These are phyloP conservation scores for Cutaneotrichosporon sp. DNA, from an alignment of 1,284 basidiomycete genomes.

Conservation along the genomic window DNA sequence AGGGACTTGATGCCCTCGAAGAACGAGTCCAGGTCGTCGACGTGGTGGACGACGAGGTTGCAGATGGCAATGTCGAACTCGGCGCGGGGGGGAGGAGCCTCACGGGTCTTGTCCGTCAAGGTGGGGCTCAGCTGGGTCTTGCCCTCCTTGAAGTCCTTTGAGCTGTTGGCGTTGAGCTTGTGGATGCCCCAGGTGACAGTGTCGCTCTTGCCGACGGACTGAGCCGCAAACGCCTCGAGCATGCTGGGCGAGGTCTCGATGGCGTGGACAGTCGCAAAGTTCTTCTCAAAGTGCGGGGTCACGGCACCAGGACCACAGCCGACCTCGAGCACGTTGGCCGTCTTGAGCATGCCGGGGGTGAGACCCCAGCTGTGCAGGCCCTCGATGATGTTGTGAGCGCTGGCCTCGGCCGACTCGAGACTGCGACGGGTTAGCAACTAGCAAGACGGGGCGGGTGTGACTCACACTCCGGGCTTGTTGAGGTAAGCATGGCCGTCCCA, in stretches of 20 bases:
- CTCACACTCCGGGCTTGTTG: slow-evolving; percentile 20
- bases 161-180: slow-evolving; percentile 14
- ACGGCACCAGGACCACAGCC: slow-evolving; percentile 38
- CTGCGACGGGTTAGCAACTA: background rate
- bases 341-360: background rate
- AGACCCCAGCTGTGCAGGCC: slow-evolving; percentile 12
- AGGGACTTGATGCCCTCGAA: slow-evolving; percentile 25
- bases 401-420: slow-evolving; percentile 7
- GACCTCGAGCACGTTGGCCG: slow-evolving; percentile 31
- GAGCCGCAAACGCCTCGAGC: slow-evolving; percentile 21
- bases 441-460: no score
- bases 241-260: slow-evolving; percentile 35
- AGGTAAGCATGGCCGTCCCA: slow-evolving; percentile 37
- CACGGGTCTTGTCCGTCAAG: slow-evolving; percentile 11
- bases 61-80: slow-evolving; percentile 31
- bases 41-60: slow-evolving; percentile 39
- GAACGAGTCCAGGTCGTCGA: slow-evolving; percentile 27
- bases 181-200: slow-evolving; percentile 21
- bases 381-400: slow-evolving; percentile 19
- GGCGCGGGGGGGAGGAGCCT: slow-evolving; percentile 7
- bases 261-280: slow-evolving; percentile 29
- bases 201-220: background rate
- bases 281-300: slow-evolving; percentile 20
- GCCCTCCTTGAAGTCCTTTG: slow-evolving; percentile 4
- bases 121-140: slow-evolving; percentile 20